Evolutionary conservation across 495 filamentous ascomycete species (phyloP), one percentile per base, ranked within the genome.

Genomic region (Daldinia bambusicola): DNA sequence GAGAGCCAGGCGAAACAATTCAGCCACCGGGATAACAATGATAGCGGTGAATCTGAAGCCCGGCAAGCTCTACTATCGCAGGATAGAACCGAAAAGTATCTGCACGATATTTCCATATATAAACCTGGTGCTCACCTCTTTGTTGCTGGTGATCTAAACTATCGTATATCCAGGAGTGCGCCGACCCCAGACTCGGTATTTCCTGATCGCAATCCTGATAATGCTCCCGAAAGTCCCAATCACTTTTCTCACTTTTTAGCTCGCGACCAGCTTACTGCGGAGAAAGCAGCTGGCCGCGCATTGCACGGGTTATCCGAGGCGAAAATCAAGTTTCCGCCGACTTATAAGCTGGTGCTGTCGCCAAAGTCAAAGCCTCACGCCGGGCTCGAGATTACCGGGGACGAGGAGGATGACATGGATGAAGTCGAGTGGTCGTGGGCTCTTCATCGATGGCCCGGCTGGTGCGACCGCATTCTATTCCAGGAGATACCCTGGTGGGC

Each of bases 401-500:
- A 72, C 48, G 71, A 75, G 66, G 58, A 72, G 6, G 37, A 69
- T 26, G 74, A 71, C 60, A 58, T 63, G 2, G 75, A 78, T 26
- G 78, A 79, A 48, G 81, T 88, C 10, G 80, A 84, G 14, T 97
- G 93, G 92, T 79, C 80, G 40, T 97, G 93, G 88, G 89, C 93
- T 26, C 81, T 78, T 50, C 89, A 92, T 74, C 89, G 95, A 41
- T 97, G 90, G 88, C 95, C 95, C 0, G 91, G 91, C 74, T 99
- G 95, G 95, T 96, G 93, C 68, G 95, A 99, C 78, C 89, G 95
- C 12, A 89, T 99, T 45, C 80, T 99, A 16, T 98, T 88, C 74
- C 83, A 93, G 13, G 86, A 89, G n/a, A 67, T 87, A 12, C 88
- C 89, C 6, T 63, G 77, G 12, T 88, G 86, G 82, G 31, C 67